phyloP scores from a whole-genome alignment of 1,139 yeast species.

The Zygoascus sp. region DNA sequence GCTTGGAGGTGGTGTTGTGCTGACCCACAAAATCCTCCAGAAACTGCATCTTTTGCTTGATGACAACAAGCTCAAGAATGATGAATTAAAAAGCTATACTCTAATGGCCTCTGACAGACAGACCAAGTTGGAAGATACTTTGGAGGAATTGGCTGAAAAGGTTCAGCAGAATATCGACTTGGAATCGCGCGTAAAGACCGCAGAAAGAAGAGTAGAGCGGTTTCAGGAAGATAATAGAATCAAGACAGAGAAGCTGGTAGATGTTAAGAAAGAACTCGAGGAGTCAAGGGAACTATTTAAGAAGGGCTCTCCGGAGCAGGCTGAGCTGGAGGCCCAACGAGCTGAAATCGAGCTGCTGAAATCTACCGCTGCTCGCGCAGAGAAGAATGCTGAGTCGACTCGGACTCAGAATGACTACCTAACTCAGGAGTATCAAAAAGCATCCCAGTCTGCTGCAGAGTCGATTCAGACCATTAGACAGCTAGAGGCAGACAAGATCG shows the following conservation, averaged over 20 bases:
- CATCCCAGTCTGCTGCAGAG: conserved; percentile 52
- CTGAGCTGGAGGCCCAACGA: conserved; percentile 34
- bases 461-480: conserved; percentile 43
- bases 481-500: conserved; percentile 35
- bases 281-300: conserved; percentile 16
- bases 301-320: conserved; percentile 23
- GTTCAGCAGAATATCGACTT: conserved; percentile 30
- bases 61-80: conserved; percentile 19
- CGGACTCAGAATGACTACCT: conserved; percentile 61
- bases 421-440: conserved; percentile 59
- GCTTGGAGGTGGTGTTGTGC: conserved; percentile 6
- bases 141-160: conserved; percentile 38
- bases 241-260: conserved; percentile 17
- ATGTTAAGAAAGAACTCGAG: conserved; percentile 18
- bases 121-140: conserved; percentile 39
- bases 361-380: conserved; percentile 39
- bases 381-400: conserved; percentile 38
- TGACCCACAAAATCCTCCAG: conserved; percentile 49
- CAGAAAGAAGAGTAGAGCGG: conserved; percentile 31
- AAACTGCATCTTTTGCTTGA: conserved; percentile 28
- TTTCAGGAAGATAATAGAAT: conserved; percentile 21
- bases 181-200: conserved; percentile 23
- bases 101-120: conserved; percentile 31
- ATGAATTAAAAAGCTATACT: conserved; percentile 37
- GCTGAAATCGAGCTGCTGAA: conserved; percentile 41